Conservation (phyloP, 192 early-diverging fungal genomes). For the Coemansia sp. region DNA sequence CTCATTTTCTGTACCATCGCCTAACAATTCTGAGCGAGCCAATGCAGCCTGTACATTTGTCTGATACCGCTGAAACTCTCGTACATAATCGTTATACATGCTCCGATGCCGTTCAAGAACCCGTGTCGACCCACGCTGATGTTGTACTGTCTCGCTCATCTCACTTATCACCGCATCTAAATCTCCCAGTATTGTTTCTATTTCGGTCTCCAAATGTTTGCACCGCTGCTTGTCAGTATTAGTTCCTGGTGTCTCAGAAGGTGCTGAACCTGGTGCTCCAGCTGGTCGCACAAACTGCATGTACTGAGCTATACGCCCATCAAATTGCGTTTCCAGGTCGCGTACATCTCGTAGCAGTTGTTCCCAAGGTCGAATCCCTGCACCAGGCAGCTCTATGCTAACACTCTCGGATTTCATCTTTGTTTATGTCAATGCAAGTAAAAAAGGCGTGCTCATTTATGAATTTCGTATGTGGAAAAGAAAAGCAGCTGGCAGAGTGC, state of each 20-base stretch:
- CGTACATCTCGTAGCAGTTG: conserved; percentile 47
- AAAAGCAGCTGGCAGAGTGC: too few relatives aligned
- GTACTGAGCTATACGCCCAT: conserved; percentile 47
- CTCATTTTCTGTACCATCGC: neutral
- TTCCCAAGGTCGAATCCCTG: conserved; percentile 49
- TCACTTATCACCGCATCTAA: conserved; percentile 41
- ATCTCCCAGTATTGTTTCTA: conserved; percentile 39
- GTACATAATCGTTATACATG: conserved; percentile 41
- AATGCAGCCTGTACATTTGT: conserved; percentile 39
- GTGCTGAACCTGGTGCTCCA: conserved; percentile 12
- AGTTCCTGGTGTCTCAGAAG: conserved; percentile 1
- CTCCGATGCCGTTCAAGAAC: conserved; percentile 47
- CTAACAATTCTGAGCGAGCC: conserved; percentile 30
- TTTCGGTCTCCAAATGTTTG: conserved; percentile 30
- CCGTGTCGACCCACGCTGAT: conserved; percentile 38
- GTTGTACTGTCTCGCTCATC: conserved; percentile 46
- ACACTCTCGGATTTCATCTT: conserved; percentile 36
- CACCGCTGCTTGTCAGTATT: conserved; percentile 24
- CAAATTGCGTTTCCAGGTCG: conserved; percentile 46
- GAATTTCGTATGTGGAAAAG: too few relatives aligned
- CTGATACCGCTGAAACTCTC: conserved; percentile 50
- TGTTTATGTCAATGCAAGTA: neutral
- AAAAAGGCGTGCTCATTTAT: neutral
- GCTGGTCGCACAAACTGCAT: conserved; percentile 51
- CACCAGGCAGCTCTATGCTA: conserved; percentile 43